phyloP scores from a whole-genome alignment of 2,329 filamentous ascomycete species.

The Colletotrichum caudatum region DNA sequence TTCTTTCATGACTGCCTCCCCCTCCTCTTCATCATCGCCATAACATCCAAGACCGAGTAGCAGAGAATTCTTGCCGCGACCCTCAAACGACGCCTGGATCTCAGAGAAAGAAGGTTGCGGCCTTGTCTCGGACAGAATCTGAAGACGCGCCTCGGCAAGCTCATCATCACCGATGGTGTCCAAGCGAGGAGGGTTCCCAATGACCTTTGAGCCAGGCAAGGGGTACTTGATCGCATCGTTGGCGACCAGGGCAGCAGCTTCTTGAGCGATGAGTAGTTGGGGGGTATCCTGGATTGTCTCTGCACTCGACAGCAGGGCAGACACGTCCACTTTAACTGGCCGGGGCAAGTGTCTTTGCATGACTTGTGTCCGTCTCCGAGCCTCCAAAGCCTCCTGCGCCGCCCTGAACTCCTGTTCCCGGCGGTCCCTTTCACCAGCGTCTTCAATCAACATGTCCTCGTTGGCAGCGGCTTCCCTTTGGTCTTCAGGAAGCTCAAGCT shows the following conservation, averaged over 20 bases:
- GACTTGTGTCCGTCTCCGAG: constrained; percentile 88
- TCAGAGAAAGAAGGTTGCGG: constrained; percentile 60
- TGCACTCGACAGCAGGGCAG: constrained; percentile 71
- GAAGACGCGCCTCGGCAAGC: constrained; percentile 79
- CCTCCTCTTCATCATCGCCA: constrained; percentile 78
- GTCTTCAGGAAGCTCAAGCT: constrained; percentile 91
- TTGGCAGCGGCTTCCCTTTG: constrained; percentile 68
- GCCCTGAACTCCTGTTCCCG: constrained; percentile 80
- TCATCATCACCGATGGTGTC: constrained; percentile 76
- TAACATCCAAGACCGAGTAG: constrained; percentile 87
- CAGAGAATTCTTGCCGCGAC: constrained; percentile 65
- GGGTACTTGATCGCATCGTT: constrained; percentile 84
- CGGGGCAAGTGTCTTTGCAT: constrained; percentile 87
- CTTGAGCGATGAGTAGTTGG: constrained; percentile 77
- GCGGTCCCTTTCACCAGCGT: constrained; percentile 80
- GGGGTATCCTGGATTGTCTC: constrained; percentile 71
- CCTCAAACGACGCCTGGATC: constrained; percentile 66
- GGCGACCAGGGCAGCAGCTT: constrained; percentile 83
- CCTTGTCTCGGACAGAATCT: constrained; percentile 78
- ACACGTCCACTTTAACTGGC: constrained; percentile 78
- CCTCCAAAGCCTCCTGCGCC: constrained; percentile 80
- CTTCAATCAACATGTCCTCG: constrained; percentile 65
- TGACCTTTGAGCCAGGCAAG: constrained; percentile 74
- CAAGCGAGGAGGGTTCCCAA: constrained; percentile 70
- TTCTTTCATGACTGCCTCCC: constrained; percentile 70